A percentile compares a stretch with the other conserved stretches of the same genome.
Evolutionary conservation across 2,329 filamentous ascomycete genomes (phyloP).

Genomic region (Paecilomyces formosus): DNA sequence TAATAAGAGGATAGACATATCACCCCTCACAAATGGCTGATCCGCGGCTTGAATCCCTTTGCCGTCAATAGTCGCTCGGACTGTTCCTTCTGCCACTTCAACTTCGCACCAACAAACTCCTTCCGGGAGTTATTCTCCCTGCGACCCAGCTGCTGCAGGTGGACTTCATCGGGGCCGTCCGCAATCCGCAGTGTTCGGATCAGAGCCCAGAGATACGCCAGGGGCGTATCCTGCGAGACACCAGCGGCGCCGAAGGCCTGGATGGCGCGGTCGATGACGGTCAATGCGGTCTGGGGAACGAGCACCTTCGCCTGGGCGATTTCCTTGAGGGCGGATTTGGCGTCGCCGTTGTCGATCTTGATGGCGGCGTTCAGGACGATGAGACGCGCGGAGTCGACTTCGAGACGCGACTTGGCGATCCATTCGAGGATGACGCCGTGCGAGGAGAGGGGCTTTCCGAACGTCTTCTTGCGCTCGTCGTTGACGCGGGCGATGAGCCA

Average conservation of each 20-base stretch:
- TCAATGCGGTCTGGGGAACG: constrained; percentile 71
- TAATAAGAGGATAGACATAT: background rate
- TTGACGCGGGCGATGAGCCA: constrained; percentile 94
- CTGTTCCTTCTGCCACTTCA: constrained; percentile 35
- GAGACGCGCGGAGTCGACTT: constrained; percentile 87
- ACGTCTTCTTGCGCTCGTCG: constrained; percentile 82
- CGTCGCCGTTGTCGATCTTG: constrained; percentile 82
- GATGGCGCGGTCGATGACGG: constrained; percentile 87
- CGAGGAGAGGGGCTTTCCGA: constrained; percentile 76
- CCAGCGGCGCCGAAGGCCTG: constrained; percentile 89
- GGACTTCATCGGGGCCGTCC: constrained; percentile 95
- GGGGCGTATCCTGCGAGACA: constrained; percentile 87
- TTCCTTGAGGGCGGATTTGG: constrained; percentile 84
- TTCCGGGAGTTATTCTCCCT: constrained; percentile 47
- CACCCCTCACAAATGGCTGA: constrained; percentile 21
- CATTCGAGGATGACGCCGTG: constrained; percentile 95
- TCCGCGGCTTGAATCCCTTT: constrained; percentile 26
- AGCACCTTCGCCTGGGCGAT: constrained; percentile 95
- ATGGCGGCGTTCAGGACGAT: constrained; percentile 90
- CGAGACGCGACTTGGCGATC: constrained; percentile 83
- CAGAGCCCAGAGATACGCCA: constrained; percentile 74
- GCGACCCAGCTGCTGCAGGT: constrained; percentile 54
- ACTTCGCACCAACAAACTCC: constrained; percentile 34
- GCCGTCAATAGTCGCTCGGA: constrained; percentile 29
- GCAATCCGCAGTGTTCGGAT: constrained; percentile 78